Conservation (phyloP, 495 filamentous ascomycete genomes). For the Pseudoneurospora amorphoporcata region DNA sequence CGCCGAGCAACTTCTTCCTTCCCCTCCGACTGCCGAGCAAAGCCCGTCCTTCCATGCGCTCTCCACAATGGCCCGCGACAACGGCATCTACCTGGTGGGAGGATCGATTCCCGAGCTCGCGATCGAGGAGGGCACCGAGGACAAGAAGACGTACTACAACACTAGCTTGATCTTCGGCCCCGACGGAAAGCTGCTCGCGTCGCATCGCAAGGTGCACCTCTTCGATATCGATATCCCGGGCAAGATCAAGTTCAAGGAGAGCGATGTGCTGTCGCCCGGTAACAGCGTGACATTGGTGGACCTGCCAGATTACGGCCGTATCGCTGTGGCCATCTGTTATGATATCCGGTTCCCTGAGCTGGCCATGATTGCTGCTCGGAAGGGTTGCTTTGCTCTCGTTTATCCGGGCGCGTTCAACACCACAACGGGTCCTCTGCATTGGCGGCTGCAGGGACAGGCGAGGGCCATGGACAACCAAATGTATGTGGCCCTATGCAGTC, state of each 20-base stretch:
- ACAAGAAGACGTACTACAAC: constrained; percentile 71
- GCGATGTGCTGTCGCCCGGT: constrained; percentile 76
- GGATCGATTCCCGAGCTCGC: constrained; percentile 86
- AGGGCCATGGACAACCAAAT: constrained; percentile 90
- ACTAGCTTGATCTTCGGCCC: constrained; percentile 78
- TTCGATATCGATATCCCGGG: constrained; percentile 99
- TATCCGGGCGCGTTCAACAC: constrained; percentile 96
- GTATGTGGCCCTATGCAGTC: constrained; percentile 87
- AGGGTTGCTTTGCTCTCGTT: constrained; percentile 62
- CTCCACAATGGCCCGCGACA: constrained; percentile 63
- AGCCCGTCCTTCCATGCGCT: constrained; percentile 81
- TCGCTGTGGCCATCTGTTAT: constrained; percentile 91
- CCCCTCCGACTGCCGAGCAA: constrained; percentile 57
- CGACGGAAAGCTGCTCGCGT: constrained; percentile 63
- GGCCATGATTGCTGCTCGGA: constrained; percentile 76
- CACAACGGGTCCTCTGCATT: constrained; percentile 86
- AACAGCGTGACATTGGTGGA: constrained; percentile 73
- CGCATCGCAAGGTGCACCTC: constrained; percentile 90
- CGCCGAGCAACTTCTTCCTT: constrained; percentile 76
- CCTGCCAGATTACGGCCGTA: constrained; percentile 71
- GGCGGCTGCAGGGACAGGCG: constrained; percentile 72
- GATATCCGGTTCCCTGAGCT: constrained; percentile 94
- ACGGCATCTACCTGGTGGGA: constrained; percentile 69
- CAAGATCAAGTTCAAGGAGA: constrained; percentile 84
- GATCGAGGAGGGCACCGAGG: constrained; percentile 7